Conservation (phyloP, 2,329 filamentous ascomycete genomes). For the Basipetospora chlamydospora region DNA sequence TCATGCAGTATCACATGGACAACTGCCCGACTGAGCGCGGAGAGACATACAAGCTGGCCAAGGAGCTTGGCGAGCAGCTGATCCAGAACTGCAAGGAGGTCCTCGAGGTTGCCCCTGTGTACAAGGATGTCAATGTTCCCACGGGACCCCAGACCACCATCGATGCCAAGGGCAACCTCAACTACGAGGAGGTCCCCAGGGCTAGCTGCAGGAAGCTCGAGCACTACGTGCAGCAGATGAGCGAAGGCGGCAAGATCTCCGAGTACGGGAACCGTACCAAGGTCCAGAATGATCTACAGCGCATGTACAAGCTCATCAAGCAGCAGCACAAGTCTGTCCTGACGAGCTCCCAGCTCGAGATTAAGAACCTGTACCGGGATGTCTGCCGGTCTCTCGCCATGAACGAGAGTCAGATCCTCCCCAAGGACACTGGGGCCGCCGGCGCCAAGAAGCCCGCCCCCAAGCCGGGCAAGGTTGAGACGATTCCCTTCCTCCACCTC, state of each 20-base stretch:
- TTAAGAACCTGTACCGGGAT: constrained; percentile 88
- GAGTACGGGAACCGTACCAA: constrained; percentile 98
- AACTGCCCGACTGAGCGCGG: constrained; percentile 94
- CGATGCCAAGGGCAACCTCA: constrained; percentile 80
- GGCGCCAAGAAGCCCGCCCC: constrained; percentile 33
- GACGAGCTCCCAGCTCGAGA: constrained; percentile 89
- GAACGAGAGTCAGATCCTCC: constrained; percentile 96
- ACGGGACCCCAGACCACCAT: constrained; percentile 89
- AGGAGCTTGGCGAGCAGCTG: constrained; percentile 81
- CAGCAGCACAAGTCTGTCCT: constrained; percentile 87
- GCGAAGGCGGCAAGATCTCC: constrained; percentile 92
- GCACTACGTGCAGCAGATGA: constrained; percentile 98
- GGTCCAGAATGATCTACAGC: constrained; percentile 87
- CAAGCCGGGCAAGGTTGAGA: constrained; percentile 75
- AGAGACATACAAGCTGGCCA: constrained; percentile 95
- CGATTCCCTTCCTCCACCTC: constrained; percentile 91
- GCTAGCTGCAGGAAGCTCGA: constrained; percentile 90
- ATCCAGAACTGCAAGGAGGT: constrained; percentile 98
- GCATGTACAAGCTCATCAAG: constrained; percentile 96
- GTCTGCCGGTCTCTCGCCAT: constrained; percentile 88
- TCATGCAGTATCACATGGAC: constrained; percentile 99
- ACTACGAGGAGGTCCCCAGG: constrained; percentile 77
- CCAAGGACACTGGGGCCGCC: constrained; percentile 56
- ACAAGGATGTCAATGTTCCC: constrained; percentile 88
- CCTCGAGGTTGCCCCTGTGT: constrained; percentile 67